Conservation (phyloP, 345 rosid species). For the Heritiera fomes region DNA sequence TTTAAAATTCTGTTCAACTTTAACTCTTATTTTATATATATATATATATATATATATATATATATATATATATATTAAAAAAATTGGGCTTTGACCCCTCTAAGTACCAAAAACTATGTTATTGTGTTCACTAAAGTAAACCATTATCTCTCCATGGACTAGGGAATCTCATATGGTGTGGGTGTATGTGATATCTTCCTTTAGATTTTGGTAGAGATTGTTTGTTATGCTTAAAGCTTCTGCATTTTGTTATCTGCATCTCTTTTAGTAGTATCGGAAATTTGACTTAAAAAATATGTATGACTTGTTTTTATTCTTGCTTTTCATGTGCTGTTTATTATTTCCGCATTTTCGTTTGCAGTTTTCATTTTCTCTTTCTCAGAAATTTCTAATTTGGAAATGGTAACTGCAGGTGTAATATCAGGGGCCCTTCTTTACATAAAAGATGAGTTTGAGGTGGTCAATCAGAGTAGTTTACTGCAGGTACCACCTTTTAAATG, state of each 20-base stretch:
- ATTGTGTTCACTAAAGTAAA: too few relatives aligned
- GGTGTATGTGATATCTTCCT: not conserved
- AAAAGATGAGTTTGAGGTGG: constrained; percentile 85
- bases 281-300: not conserved
- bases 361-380: not conserved
- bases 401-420: constrained; percentile 68
- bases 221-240: not conserved
- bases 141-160: not conserved
- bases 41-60: too few relatives aligned
- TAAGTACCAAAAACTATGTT: too few relatives aligned
- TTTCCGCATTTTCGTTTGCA: not conserved
- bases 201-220: not conserved
- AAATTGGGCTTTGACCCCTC: too few relatives aligned
- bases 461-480: constrained; percentile 73
- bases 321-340: not conserved
- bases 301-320: not conserved
- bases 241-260: not conserved
- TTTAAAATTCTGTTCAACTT: not conserved
- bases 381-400: constrained; percentile 10
- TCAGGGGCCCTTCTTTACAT: constrained; percentile 96
- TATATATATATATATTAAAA: not conserved
- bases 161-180: not conserved
- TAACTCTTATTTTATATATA: not conserved
- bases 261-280: not conserved
- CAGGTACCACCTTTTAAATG: constrained; percentile 51